Percentiles rank a stretch among this genome's conserved stretches.
phyloP scores from a whole-genome alignment of 768 basidiomycete species.

The Lactarius tabidus region DNA sequence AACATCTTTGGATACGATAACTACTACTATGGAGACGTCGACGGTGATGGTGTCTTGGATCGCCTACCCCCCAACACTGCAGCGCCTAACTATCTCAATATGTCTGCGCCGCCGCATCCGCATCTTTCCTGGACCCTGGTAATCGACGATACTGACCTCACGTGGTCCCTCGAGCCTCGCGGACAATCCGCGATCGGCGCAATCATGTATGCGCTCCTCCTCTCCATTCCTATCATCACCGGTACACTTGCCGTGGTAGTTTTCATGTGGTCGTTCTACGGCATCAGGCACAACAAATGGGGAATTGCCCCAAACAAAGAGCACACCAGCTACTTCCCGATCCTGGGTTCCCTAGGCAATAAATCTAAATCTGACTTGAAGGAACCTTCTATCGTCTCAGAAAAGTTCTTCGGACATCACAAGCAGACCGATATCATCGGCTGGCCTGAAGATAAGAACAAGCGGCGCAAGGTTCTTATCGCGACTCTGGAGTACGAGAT shows the following conservation, averaged over 20 bases:
- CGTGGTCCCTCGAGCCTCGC: slow-evolving; percentile 77
- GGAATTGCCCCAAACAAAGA: slow-evolving; percentile 74
- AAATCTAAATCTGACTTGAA: slow-evolving; percentile 71
- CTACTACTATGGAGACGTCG: slow-evolving; percentile 89
- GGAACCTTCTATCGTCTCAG: slow-evolving; percentile 55
- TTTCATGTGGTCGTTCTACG: slow-evolving; percentile 97
- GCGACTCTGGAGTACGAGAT: slow-evolving; percentile 94
- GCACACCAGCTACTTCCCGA: slow-evolving; percentile 81
- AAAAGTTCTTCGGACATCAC: slow-evolving; percentile 61
- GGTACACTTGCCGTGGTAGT: slow-evolving; percentile 75
- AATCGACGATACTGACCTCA: slow-evolving; percentile 71
- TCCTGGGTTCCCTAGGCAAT: slow-evolving; percentile 60
- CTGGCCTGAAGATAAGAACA: slow-evolving; percentile 94
- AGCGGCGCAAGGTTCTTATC: slow-evolving; percentile 88
- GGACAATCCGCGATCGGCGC: slow-evolving; percentile 78
- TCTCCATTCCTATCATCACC: slow-evolving; percentile 80
- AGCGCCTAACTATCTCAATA: slow-evolving; percentile 85
- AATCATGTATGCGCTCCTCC: slow-evolving; percentile 82
- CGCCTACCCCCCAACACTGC: slow-evolving; percentile 85
- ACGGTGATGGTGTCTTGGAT: slow-evolving; percentile 83
- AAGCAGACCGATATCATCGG: slow-evolving; percentile 74
- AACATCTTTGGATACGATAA: slow-evolving; percentile 91
- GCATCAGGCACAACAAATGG: slow-evolving; percentile 90
- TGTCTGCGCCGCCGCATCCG: slow-evolving; percentile 85
- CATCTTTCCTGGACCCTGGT: slow-evolving; percentile 84